Base-by-base conservation (phyloP, 768 basidiomycete species). In the Pleurotus tuber-regium region DNA sequence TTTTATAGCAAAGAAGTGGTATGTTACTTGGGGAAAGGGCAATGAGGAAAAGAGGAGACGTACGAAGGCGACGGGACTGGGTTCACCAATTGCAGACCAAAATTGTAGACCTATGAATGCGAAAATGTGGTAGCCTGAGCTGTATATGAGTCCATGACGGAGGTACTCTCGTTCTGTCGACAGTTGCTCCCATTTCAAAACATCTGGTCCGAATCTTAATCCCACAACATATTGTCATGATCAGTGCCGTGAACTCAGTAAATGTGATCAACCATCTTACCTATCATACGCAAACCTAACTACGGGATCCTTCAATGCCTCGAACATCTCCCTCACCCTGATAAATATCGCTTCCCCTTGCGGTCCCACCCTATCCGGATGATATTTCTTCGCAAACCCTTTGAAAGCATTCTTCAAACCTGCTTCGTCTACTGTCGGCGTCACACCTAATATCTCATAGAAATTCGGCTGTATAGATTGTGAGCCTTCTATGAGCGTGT, bases 241-340 rank as follows among this genome's bases (percentile, higher is more conserved):
- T n/a, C n/a, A n/a, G n/a, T n/a, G n/a, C n/a, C n/a, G n/a, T n/a
- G n/a, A n/a, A n/a, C n/a, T n/a, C n/a, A n/a, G n/a, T n/a, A n/a
- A n/a, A n/a, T n/a, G 30, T 43, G 26, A 25, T 23, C n/a, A 12
- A 18, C 10, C 0, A 16, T 63, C 79, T 47, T 58, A 89, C 86
- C 90, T 77, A 61, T 94, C 92, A 63, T 94, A 94, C 0, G 90
- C 92, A 70, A 92, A 93, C 43, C 91, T 68, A 39, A 83, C 83
- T 7, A 79, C 73, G 2, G 92, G 91, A 57, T 90, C 76, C 63
- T 85, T 89, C 23, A 94, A 65, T 1, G 86, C 83, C 56, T 94
- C 90, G 56, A 83, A 92, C 28, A 83, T 87, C 60, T 85, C 80
- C 53, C 89, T 70, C 4, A 88, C 83, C 40, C 70, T 64, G 42